Conservation (phyloP, 768 basidiomycete genomes). For the Rhodotorula babjevae region DNA sequence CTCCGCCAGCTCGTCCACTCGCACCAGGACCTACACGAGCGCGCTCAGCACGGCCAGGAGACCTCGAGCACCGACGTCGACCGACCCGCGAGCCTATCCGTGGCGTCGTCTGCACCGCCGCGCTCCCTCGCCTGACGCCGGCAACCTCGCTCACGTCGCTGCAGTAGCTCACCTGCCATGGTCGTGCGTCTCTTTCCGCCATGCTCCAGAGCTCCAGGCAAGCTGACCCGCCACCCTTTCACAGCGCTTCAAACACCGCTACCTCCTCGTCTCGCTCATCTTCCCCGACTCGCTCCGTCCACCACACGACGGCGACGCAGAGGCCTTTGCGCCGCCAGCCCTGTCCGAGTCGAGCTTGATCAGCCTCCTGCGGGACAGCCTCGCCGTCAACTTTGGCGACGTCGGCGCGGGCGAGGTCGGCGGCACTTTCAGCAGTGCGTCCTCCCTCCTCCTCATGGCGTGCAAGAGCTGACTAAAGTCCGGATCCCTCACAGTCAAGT, state of each 20-base stretch:
- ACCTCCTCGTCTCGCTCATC: constrained; percentile 39
- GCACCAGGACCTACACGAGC: no score
- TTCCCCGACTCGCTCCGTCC: constrained; percentile 16
- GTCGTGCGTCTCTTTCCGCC: neutral
- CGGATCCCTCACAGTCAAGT: constrained; percentile 37
- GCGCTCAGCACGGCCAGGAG: no score
- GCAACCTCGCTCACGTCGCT: no score
- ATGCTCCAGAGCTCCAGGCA: neutral
- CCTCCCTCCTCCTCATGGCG: neutral
- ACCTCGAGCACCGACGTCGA: no score
- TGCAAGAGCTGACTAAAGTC: neutral
- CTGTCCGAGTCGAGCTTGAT: constrained; percentile 33
- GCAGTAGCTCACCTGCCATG: no score
- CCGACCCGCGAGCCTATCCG: no score
- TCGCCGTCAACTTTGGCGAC: constrained; percentile 42
- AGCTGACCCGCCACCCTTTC: neutral
- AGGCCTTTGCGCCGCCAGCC: neutral
- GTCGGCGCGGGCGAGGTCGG: constrained; percentile 40
- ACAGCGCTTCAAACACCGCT: constrained; percentile 42
- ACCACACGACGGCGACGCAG: neutral
- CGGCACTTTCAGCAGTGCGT: constrained; percentile 38
- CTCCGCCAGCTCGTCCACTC: no score
- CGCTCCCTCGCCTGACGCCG: no score
- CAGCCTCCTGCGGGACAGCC: constrained; percentile 35
- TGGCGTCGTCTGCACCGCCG: no score